phyloP scores from a whole-genome alignment of 139 green algal species.

The Closterium sp. region DNA sequence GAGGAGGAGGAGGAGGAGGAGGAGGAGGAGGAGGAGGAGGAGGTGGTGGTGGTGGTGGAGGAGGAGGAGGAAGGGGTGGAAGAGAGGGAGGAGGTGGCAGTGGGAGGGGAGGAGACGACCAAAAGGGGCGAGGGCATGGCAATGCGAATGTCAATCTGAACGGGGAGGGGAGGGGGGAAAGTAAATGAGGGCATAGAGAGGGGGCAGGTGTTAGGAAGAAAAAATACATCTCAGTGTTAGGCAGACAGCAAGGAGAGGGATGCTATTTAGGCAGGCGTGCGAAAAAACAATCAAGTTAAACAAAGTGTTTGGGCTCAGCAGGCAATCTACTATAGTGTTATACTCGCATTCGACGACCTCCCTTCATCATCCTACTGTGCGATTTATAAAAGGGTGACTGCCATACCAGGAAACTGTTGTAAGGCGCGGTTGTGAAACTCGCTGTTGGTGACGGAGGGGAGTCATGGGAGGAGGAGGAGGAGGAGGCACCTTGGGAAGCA shows the following conservation, averaged over 20 bases:
- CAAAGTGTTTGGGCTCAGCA: too few species aligned
- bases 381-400: too few species aligned
- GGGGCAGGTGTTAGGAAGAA: background rate
- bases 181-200: background rate
- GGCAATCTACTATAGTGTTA: too few species aligned
- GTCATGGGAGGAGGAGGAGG: too few species aligned
- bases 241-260: too few species aligned
- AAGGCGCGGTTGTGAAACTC: background rate
- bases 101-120: background rate
- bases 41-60: background rate
- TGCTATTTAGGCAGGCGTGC: too few species aligned
- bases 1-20: too few species aligned
- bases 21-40: background rate
- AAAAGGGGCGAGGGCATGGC: background rate
- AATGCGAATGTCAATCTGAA: background rate
- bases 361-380: too few species aligned
- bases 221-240: too few species aligned
- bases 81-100: background rate
- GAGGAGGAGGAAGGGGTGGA: background rate
- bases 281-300: background rate
- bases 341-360: too few species aligned
- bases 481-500: background rate
- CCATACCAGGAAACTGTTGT: constrained; percentile 2
- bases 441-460: too few species aligned
- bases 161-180: too few species aligned